These are phyloP conservation scores for Trifolium repens DNA, from an alignment of 306 rosid genomes.

Conservation along the genomic window DNA sequence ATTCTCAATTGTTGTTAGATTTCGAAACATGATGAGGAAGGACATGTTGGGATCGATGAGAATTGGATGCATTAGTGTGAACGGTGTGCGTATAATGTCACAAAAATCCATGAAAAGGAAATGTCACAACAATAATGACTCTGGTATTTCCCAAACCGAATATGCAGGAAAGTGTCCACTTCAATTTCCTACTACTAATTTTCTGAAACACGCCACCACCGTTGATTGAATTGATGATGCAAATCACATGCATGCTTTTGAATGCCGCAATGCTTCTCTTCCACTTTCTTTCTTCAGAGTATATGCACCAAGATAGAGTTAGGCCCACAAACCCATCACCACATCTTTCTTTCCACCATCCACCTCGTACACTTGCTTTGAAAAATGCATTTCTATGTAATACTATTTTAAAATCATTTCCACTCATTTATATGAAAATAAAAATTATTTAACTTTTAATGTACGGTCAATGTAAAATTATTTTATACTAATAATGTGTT, in stretches of 20 bases:
- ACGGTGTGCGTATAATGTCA: too few species aligned
- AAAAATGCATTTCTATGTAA: too few species aligned
- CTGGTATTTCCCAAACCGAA: slow-evolving; percentile 3
- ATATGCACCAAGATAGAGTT: not conserved
- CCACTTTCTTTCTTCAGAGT: slow-evolving; percentile 21
- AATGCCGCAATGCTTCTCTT: slow-evolving; percentile 6
- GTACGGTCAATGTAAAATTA: too few species aligned
- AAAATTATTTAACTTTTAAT: too few species aligned
- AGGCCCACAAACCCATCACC: slow-evolving; percentile 30
- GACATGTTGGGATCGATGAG: too few species aligned
- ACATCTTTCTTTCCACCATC: slow-evolving; percentile 37
- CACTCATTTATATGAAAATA: too few species aligned
- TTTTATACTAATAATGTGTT: too few species aligned
- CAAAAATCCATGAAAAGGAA: not conserved
- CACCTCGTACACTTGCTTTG: slow-evolving; percentile 25
- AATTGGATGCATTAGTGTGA: too few species aligned
- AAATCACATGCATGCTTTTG: not conserved
- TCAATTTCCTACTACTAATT: slow-evolving; percentile 22
- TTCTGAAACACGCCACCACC: slow-evolving; percentile 12
- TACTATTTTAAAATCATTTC: too few species aligned
- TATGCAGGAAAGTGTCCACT: slow-evolving; percentile 38
- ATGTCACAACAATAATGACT: not conserved
- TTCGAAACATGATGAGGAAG: too few species aligned
- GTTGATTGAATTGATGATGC: slow-evolving; percentile 5
- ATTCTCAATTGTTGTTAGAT: too few species aligned